Evolutionary conservation across 1,284 basidiomycete species (phyloP).

Genomic region (Trametes polyzona): DNA sequence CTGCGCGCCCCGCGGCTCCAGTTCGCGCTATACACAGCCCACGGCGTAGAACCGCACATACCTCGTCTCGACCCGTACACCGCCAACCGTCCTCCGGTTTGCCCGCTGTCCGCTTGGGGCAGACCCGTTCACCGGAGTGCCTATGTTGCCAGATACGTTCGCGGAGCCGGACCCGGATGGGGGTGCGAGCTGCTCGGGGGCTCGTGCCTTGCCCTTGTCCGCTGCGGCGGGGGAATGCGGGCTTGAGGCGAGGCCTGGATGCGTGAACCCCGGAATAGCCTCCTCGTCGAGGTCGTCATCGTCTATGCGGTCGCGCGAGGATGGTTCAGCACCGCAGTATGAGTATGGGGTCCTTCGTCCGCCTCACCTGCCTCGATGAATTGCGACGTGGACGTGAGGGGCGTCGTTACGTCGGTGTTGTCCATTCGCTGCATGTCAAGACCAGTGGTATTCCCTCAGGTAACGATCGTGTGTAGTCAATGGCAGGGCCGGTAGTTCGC

Average conservation of each 20-base stretch:
- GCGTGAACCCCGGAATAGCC: conserved; percentile 75
- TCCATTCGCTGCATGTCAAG: conserved; percentile 33
- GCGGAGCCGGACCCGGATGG: conserved; percentile 39
- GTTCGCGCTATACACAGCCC: background rate
- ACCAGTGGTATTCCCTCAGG: too few species aligned
- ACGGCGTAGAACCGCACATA: conserved; percentile 39
- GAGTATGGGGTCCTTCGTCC: too few species aligned
- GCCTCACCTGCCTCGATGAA: conserved; percentile 73
- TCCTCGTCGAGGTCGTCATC: conserved; percentile 83
- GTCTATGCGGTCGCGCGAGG: conserved; percentile 55
- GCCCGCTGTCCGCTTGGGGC: conserved; percentile 36
- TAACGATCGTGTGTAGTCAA: too few species aligned
- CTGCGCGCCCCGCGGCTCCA: conserved; percentile 40
- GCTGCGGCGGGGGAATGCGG: conserved; percentile 33
- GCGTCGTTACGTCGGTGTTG: conserved; percentile 40
- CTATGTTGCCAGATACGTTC: conserved; percentile 74
- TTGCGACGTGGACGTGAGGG: conserved; percentile 67
- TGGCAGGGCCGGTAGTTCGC: too few species aligned
- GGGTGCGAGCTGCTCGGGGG: conserved; percentile 58
- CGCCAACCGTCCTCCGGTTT: conserved; percentile 71
- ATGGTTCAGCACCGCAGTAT: conserved; percentile 5
- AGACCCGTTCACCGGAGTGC: conserved; percentile 46
- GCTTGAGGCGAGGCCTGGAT: conserved; percentile 52
- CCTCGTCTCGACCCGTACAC: conserved; percentile 88
- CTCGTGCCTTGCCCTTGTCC: conserved; percentile 74